Conservation (phyloP, 192 early-diverging fungal genomes). For the Backusella parvicylindrica region DNA sequence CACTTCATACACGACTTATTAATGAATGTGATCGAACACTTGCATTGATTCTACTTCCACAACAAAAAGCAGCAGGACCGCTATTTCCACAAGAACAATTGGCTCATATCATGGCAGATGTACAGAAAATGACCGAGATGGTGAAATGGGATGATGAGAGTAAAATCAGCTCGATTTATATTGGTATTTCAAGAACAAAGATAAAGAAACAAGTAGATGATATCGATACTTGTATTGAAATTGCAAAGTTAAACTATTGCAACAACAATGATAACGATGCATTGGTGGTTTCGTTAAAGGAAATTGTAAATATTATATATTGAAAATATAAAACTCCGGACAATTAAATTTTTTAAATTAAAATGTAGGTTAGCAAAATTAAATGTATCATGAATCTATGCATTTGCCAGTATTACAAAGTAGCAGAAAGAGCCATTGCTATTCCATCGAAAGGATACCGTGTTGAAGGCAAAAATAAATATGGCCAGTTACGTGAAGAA, state of each 20-base stretch:
- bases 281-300: conserved; percentile 1
- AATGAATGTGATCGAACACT: conserved; percentile 24
- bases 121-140: conserved; percentile 34
- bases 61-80: neutral
- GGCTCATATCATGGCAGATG: conserved; percentile 11
- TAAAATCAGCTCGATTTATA: neutral
- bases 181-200: neutral
- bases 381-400: conserved; percentile 29
- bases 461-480: conserved; percentile 35
- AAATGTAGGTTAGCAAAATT: conserved; percentile 1
- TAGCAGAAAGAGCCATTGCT: conserved; percentile 33
- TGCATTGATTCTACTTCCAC: conserved; percentile 4
- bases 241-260: neutral
- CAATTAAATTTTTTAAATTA: neutral
- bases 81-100: conserved; percentile 22
- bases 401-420: conserved; percentile 30
- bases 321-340: neutral
- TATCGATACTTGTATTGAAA: neutral
- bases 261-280: neutral
- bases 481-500: neutral
- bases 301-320: conserved; percentile 12
- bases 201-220: neutral
- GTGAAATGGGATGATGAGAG: conserved; percentile 21
- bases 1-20: conserved; percentile 26
- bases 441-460: conserved; percentile 37